Evolutionary conservation across 2,329 filamentous ascomycete genomes (phyloP).

Genomic region (Trichoderma sp.): DNA sequence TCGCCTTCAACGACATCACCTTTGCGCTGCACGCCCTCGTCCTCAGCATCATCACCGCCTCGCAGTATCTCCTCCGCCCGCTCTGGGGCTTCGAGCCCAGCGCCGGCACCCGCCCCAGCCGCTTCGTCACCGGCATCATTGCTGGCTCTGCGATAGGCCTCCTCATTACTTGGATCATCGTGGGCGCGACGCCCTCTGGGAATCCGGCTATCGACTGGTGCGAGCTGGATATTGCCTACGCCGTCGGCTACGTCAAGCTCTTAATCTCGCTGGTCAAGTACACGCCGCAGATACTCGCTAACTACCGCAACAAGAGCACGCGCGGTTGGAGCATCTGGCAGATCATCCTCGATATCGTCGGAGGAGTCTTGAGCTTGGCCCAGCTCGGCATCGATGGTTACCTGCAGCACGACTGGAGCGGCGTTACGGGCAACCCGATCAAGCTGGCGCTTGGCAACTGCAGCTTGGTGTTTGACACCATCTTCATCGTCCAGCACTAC

Average conservation of each 20-base stretch:
- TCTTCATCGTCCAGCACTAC: conserved; percentile 90
- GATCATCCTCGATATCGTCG: conserved; percentile 79
- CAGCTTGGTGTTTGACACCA: conserved; percentile 77
- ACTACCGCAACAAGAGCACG: conserved; percentile 82
- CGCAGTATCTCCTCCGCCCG: conserved; percentile 67
- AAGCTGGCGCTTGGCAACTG: conserved; percentile 86
- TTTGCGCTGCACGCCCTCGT: conserved; percentile 81
- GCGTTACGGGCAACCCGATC: conserved; percentile 84
- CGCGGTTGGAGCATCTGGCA: conserved; percentile 82
- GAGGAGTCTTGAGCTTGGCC: conserved; percentile 74
- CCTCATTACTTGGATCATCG: conserved; percentile 46
- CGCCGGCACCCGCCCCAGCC: conserved; percentile 53
- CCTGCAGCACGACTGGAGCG: conserved; percentile 82
- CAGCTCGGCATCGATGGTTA: conserved; percentile 86
- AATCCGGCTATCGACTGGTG: conserved; percentile 52
- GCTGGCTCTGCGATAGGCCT: conserved; percentile 65
- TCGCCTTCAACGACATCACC: conserved; percentile 83
- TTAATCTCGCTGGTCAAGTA: conserved; percentile 89
- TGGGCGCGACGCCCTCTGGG: conserved; percentile 38
- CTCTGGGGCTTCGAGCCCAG: conserved; percentile 74
- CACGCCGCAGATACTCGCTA: conserved; percentile 78
- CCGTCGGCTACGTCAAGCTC: conserved; percentile 84
- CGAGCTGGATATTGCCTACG: conserved; percentile 62
- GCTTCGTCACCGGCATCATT: conserved; percentile 65
- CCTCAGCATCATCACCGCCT: conserved; percentile 69